Conservation (phyloP, 352 stramenopile species). For the Lagenidium sp. region DNA sequence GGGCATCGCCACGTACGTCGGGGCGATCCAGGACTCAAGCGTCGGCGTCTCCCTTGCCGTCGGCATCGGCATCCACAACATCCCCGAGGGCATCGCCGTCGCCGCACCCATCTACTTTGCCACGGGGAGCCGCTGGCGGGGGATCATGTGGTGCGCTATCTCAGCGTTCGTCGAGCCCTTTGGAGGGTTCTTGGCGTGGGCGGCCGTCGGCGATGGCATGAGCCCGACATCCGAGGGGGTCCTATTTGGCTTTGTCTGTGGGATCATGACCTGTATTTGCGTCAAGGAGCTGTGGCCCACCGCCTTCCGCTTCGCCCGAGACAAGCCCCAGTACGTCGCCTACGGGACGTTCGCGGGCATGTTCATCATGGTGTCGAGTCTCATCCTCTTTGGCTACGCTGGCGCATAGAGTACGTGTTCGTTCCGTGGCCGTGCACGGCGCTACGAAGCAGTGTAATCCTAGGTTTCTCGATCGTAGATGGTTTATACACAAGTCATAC, state of each 20-base stretch:
- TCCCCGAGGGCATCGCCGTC: conserved; percentile 94
- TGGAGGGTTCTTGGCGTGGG: conserved; percentile 77
- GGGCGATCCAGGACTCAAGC: conserved; percentile 78
- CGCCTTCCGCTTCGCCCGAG: conserved; percentile 85
- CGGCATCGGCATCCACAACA: conserved; percentile 96
- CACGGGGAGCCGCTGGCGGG: conserved; percentile 90
- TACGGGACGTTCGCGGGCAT: conserved; percentile 74
- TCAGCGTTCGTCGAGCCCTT: conserved; percentile 84
- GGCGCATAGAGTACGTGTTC: conserved; percentile 24
- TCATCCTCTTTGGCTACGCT: conserved; percentile 85
- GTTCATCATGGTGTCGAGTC: conserved; percentile 76
- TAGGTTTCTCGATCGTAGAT: background rate
- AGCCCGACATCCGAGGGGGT: conserved; percentile 43
- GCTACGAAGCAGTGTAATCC: too few species aligned
- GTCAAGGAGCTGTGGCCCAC: conserved; percentile 85
- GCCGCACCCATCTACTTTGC: conserved; percentile 96
- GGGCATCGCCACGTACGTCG: conserved; percentile 93
- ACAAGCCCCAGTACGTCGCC: conserved; percentile 79
- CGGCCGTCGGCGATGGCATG: conserved; percentile 57
- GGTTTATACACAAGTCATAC: background rate
- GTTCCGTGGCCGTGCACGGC: too few species aligned
- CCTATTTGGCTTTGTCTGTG: conserved; percentile 82
- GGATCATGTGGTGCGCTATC: conserved; percentile 90
- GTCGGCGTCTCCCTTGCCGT: conserved; percentile 90
- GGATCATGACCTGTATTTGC: conserved; percentile 90